These are phyloP conservation scores for Grifola frondosa DNA, from an alignment of 1,284 basidiomycete genomes.

Conservation along the genomic window DNA sequence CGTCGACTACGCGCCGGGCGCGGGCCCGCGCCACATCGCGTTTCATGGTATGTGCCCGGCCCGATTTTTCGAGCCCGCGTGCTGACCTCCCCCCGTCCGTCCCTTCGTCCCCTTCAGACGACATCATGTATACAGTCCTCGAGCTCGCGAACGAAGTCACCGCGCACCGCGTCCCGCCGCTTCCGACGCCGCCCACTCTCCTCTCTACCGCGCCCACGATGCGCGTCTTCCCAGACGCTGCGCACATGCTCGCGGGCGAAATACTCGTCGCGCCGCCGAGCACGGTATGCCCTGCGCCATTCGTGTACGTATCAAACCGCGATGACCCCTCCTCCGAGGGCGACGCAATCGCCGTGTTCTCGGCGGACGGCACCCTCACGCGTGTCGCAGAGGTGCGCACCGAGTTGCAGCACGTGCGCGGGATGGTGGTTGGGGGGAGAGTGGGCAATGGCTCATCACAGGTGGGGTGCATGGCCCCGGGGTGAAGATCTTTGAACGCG, in stretches of 20 bases:
- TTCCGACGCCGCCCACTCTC: constrained; percentile 40
- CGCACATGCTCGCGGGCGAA: constrained; percentile 36
- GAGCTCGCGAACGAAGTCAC: constrained; percentile 61
- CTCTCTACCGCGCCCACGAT: constrained; percentile 47
- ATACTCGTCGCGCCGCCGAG: constrained; percentile 57
- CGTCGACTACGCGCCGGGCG: constrained; percentile 49
- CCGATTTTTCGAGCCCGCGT: too few relatives aligned
- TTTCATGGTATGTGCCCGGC: constrained; percentile 57
- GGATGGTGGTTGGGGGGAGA: constrained; percentile 36
- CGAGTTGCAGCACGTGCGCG: constrained; percentile 36
- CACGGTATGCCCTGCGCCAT: constrained; percentile 45
- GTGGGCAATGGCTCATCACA: constrained; percentile 35
- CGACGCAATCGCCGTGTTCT: constrained; percentile 63
- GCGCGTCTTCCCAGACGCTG: constrained; percentile 34
- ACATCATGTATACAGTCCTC: constrained; percentile 59
- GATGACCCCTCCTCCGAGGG: constrained; percentile 54
- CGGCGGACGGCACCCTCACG: constrained; percentile 21
- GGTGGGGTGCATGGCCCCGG: constrained; percentile 34
- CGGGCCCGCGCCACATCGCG: constrained; percentile 68
- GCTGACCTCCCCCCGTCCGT: constrained; percentile 1
- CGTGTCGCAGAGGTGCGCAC: constrained; percentile 35
- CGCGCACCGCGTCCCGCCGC: constrained; percentile 48
- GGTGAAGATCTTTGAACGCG: constrained; percentile 36
- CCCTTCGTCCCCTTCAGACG: constrained; percentile 17
- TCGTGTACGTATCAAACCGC: constrained; percentile 71